Base-by-base conservation (phyloP, 768 basidiomycete species). In the Boletus insuetus region DNA sequence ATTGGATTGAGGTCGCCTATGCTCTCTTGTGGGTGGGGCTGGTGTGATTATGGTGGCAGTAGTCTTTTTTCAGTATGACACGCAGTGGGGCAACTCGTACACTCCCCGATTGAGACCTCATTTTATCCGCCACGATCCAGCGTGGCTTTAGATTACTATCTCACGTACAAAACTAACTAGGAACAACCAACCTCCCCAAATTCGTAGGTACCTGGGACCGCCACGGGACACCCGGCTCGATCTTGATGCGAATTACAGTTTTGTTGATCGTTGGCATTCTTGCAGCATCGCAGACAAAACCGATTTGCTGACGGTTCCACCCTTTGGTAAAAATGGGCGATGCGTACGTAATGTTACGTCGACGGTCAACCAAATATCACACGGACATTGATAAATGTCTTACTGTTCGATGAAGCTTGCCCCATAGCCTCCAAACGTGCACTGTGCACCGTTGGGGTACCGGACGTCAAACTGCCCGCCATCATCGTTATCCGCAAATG, bases 181-280 rank as follows among this genome's bases (percentile, higher is more conserved):
- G 67, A 68, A 61, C 76, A 77, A 50, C 39, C 59, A 20, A 75
- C 62, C 16, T 65, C 69, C 19, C 74, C 76, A 58, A 81, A 81
- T 40, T 72, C 69, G 54, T 81, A 81, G 17, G 57, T 70, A 3
- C 80, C 80, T 20, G 79, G 79, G 50, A 81, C 66, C 19, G 77
- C 76, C 37, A 54, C 61, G 17, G 64, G 64, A 54, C 80, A 80
- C 0, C 80, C 78, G 31, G 64, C 64, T 31, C 72, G 70, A 62
- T 82, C 80, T 51, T 73, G 70, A 61, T 82, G 78, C 9, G 80
- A 81, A 61, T 82, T 80, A 54, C 80, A 82, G 50, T 79, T 77
- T 45, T 62, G 43, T 57, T 81, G 80, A 47, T 81, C 80, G 49
- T 75, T 62, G 11, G 60, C 59, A 8, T 54, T 53, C 32, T 68